Evolutionary conservation across 345 rosid species (phyloP), one percentile per base, ranked within the genome.

Genomic region (Isatis tinctoria): DNA sequence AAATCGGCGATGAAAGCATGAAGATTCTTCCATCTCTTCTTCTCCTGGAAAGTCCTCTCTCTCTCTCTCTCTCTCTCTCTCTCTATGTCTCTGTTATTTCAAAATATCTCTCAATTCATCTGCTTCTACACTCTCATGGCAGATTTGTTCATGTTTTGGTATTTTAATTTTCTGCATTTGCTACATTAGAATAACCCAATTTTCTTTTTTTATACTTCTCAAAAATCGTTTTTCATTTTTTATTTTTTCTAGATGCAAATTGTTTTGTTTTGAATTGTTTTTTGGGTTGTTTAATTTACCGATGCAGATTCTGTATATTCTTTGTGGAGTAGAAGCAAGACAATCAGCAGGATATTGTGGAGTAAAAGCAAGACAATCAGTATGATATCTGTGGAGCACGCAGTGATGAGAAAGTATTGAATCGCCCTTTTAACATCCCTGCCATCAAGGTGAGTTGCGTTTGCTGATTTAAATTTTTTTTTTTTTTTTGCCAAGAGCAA

Each of bases 321-420:
- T n/a, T n/a, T n/a, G n/a, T n/a, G n/a, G n/a, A n/a, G n/a, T n/a
- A n/a, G n/a, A n/a, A n/a, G n/a, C n/a, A n/a, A n/a, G n/a, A n/a
- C n/a, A n/a, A n/a, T n/a, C n/a, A n/a, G n/a, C n/a, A n/a, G n/a
- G n/a, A n/a, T n/a, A n/a, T n/a, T n/a, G n/a, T n/a, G n/a, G n/a
- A n/a, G n/a, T n/a, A n/a, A n/a, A n/a, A n/a, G n/a, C n/a, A n/a
- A n/a, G n/a, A n/a, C n/a, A n/a, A n/a, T n/a, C n/a, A n/a, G 97
- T 87, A 92, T 71, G 93, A 83, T 60, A 90, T 95, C 54, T 95
- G 99, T 41, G 99, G 97, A 67, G 60, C 82, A 32, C 87, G 99
- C 4, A 79, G 61, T 0, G 99, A 95, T 72, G 87, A 88, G n/a
- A 95, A 92, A 86, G 83, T 88, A 27, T 60, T 95, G 35, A 95